Conservation (phyloP, 2,329 filamentous ascomycete genomes). For the Cercospora zeae-maydis region DNA sequence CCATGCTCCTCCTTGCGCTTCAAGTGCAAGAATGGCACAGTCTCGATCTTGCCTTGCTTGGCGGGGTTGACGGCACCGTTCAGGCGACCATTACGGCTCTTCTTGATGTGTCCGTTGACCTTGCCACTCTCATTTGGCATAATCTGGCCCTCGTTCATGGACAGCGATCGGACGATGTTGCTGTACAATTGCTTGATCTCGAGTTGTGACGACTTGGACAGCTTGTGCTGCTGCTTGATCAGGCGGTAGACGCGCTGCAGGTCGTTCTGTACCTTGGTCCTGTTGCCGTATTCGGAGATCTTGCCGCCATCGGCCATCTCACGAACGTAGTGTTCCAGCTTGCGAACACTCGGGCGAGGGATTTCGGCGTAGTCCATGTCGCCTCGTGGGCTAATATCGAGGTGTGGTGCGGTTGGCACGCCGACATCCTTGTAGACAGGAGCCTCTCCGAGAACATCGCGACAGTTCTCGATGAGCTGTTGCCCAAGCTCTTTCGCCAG, state of each 20-base stretch:
- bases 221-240: slow-evolving; percentile 96
- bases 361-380: slow-evolving; percentile 90
- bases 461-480: slow-evolving; percentile 96
- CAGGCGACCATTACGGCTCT: slow-evolving; percentile 48
- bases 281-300: slow-evolving; percentile 97
- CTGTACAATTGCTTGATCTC: slow-evolving; percentile 95
- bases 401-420: slow-evolving; percentile 84
- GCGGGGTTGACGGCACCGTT: slow-evolving; percentile 44
- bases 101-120: slow-evolving; percentile 55
- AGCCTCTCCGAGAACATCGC: slow-evolving; percentile 76
- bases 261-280: slow-evolving; percentile 96
- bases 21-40: slow-evolving; percentile 93
- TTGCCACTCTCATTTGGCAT: slow-evolving; percentile 82
- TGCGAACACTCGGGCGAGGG: slow-evolving; percentile 82
- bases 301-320: slow-evolving; percentile 99
- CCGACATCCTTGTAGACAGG: slow-evolving; percentile 96
- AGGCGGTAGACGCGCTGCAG: slow-evolving; percentile 94
- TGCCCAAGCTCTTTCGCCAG: slow-evolving; percentile 92
- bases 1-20: slow-evolving; percentile 91
- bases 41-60: slow-evolving; percentile 88
- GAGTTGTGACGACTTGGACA: slow-evolving; percentile 91
- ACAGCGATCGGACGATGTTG: slow-evolving; percentile 87
- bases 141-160: slow-evolving; percentile 98
- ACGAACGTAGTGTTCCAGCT: slow-evolving; percentile 96
- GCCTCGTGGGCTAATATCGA: slow-evolving; percentile 85